A percentile compares a stretch with the other conserved stretches of the same genome.
Evolutionary conservation across 164 flowering plant species (phyloP).

Genomic region (Umbilicus rupestris): DNA sequence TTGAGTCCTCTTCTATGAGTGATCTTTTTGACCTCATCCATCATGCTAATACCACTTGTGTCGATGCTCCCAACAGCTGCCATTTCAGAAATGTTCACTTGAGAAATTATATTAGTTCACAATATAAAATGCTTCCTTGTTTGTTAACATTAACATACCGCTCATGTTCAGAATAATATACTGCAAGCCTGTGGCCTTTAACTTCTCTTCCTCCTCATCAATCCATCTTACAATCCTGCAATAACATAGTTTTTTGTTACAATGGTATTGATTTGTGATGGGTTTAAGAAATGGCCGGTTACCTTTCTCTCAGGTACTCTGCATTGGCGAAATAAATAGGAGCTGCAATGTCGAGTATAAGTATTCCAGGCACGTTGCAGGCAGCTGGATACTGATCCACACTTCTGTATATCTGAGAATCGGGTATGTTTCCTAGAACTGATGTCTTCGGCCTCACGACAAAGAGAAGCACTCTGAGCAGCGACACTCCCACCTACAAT

Average conservation of each 20-base stretch:
- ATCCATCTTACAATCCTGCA: constrained; percentile 60
- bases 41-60: constrained; percentile 68
- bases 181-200: constrained; percentile 41
- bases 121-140: no score
- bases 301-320: constrained; percentile 68
- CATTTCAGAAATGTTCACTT: background rate
- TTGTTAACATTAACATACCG: no score
- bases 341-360: constrained; percentile 51
- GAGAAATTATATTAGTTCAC: no score
- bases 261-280: no score
- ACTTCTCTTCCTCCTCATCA: constrained; percentile 59
- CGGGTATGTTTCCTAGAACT: constrained; percentile 48
- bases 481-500: constrained; percentile 56
- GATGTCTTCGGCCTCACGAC: constrained; percentile 55
- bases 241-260: background rate
- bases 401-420: constrained; percentile 42
- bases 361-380: constrained; percentile 41
- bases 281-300: constrained; percentile 1
- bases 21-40: constrained; percentile 50
- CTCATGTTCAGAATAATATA: constrained; percentile 56
- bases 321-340: constrained; percentile 65
- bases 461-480: constrained; percentile 44
- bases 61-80: constrained; percentile 62
- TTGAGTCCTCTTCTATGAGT: constrained; percentile 41
- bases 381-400: constrained; percentile 52